Evolutionary conservation across 768 basidiomycete genomes (phyloP).

Genomic region (Boletus speciosus): DNA sequence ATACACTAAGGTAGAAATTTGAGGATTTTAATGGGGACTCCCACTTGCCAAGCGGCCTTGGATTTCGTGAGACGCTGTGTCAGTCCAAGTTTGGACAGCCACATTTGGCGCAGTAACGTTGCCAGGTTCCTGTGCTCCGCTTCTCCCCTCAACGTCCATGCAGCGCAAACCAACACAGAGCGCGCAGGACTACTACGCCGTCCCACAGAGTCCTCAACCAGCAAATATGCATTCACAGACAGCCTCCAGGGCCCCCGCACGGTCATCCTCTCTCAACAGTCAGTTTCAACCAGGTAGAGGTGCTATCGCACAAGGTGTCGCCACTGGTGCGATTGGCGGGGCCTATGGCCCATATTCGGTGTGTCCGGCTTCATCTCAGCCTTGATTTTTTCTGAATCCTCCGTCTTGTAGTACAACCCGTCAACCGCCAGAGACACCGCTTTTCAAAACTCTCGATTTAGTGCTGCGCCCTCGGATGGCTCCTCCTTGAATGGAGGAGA

Average conservation of each 20-base stretch:
- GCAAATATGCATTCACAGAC: conserved; percentile 30
- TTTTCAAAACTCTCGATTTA: conserved; percentile 55
- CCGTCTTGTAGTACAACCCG: conserved; percentile 52
- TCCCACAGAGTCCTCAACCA: conserved; percentile 59
- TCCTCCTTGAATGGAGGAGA: conserved; percentile 39
- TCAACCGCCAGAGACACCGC: conserved; percentile 37
- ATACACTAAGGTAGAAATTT: background rate
- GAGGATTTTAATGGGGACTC: background rate
- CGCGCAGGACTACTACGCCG: conserved; percentile 59
- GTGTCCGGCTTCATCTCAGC: conserved; percentile 25
- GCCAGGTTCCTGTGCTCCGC: conserved; percentile 8
- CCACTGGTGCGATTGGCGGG: conserved; percentile 71
- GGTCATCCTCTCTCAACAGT: conserved; percentile 28
- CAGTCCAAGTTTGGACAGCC: conserved; percentile 22
- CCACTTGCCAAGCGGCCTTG: background rate
- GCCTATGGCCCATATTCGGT: conserved; percentile 90
- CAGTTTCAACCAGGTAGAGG: conserved; percentile 40
- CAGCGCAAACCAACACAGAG: conserved; percentile 43
- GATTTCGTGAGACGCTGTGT: conserved; percentile 15
- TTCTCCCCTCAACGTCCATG: conserved; percentile 26
- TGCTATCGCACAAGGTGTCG: conserved; percentile 74
- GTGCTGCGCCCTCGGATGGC: conserved; percentile 47
- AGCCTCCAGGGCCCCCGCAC: conserved; percentile 22
- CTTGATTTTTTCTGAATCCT: background rate
- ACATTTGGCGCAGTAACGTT: conserved; percentile 18